Conservation (phyloP, 2,329 filamentous ascomycete species). For the Epichloe glyceriae region DNA sequence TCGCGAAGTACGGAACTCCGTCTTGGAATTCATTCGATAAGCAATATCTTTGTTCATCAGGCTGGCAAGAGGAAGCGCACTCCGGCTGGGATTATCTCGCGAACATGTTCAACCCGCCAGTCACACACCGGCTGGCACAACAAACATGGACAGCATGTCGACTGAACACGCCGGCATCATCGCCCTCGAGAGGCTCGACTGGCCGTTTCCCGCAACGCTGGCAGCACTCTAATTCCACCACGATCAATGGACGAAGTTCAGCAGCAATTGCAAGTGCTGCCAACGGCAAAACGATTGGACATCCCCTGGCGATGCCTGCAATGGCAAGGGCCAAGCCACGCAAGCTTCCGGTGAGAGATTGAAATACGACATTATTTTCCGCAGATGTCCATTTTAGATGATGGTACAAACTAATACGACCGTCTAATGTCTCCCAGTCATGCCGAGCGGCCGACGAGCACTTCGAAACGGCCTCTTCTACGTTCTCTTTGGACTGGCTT, state of each 20-base stretch:
- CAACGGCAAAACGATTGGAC: no score
- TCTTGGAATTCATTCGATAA: no score
- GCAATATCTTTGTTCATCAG: neutral
- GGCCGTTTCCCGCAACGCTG: neutral
- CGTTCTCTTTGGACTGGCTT: slow-evolving; percentile 18
- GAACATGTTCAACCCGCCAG: neutral
- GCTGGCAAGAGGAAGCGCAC: neutral
- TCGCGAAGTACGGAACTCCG: no score
- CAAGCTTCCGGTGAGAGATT: neutral
- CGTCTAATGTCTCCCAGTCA: neutral
- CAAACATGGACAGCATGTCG: neutral
- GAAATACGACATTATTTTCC: neutral
- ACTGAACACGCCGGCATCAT: neutral
- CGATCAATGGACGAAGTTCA: no score
- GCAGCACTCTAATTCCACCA: neutral
- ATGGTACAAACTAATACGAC: neutral
- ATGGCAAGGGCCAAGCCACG: no score
- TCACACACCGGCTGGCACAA: slow-evolving; percentile 1
- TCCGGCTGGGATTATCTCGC: neutral
- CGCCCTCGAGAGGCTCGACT: neutral
- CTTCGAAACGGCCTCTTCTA: slow-evolving; percentile 14
- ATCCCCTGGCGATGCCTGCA: no score
- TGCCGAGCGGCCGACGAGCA: neutral
- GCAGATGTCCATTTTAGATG: no score
- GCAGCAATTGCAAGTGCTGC: no score